Conservation (phyloP, 2,329 filamentous ascomycete species). For the Colletotrichum graminicola region DNA sequence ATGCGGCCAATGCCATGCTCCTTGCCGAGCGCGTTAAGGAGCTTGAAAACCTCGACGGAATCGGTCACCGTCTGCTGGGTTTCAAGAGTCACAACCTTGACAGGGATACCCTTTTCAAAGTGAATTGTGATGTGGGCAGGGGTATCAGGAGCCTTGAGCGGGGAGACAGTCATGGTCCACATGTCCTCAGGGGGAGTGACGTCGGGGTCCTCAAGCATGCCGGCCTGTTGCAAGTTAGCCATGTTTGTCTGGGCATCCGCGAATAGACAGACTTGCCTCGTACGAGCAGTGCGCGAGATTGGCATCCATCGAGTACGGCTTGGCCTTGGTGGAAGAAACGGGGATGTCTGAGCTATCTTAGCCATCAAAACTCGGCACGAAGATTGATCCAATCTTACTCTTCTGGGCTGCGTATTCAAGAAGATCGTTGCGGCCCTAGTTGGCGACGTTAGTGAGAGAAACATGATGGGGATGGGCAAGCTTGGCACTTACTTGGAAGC, state of each 20-base stretch:
- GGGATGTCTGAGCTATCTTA: slow-evolving; percentile 64
- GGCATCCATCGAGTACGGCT: slow-evolving; percentile 57
- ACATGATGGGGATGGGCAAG: neutral
- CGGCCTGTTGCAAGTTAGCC: slow-evolving; percentile 46
- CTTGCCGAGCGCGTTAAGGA: slow-evolving; percentile 73
- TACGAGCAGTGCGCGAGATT: slow-evolving; percentile 84
- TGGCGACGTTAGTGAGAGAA: neutral
- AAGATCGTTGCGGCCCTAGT: slow-evolving; percentile 74
- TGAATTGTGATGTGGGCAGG: slow-evolving; percentile 74
- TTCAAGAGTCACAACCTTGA: slow-evolving; percentile 67
- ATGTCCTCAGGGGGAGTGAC: slow-evolving; percentile 74
- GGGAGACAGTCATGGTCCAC: slow-evolving; percentile 72
- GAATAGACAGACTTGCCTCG: slow-evolving; percentile 73
- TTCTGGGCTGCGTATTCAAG: slow-evolving; percentile 77
- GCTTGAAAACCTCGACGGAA: slow-evolving; percentile 73
- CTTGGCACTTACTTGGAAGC: slow-evolving; percentile 63
- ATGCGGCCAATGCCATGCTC: slow-evolving; percentile 77
- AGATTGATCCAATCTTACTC: slow-evolving; percentile 45
- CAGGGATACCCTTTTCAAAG: slow-evolving; percentile 76
- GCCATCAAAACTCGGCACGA: neutral
- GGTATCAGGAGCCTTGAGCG: slow-evolving; percentile 72
- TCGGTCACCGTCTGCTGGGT: slow-evolving; percentile 70
- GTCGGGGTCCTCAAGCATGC: slow-evolving; percentile 72
- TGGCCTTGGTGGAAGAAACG: slow-evolving; percentile 78
- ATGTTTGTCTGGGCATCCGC: neutral